phyloP scores from a whole-genome alignment of 495 filamentous ascomycete species.

The Thozetella sp. region DNA sequence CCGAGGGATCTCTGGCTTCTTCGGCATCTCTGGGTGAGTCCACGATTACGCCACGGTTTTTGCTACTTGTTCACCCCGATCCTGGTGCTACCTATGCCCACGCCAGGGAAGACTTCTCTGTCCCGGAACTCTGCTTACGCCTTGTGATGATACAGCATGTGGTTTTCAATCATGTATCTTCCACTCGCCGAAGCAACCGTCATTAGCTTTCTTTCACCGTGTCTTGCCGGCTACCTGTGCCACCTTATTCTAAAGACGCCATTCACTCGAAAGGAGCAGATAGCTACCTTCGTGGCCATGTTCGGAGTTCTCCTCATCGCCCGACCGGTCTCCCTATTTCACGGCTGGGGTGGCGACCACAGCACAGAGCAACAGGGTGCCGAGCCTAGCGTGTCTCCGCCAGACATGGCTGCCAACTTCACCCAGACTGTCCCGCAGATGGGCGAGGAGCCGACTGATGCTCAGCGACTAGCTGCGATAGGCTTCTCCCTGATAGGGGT shows the following conservation, averaged over 20 bases:
- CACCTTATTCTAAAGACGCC: conserved; percentile 74
- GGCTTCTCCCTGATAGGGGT: conserved; percentile 78
- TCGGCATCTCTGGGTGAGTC: conserved; percentile 59
- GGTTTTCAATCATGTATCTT: conserved; percentile 78
- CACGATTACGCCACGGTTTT: too few species aligned
- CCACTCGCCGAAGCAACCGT: conserved; percentile 91
- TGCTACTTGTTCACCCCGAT: conserved; percentile 18
- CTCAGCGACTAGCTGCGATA: conserved; percentile 74
- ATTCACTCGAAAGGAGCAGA: conserved; percentile 76
- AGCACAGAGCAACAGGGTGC: conserved; percentile 15
- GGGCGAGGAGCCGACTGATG: conserved; percentile 49
- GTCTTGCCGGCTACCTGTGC: conserved; percentile 81
- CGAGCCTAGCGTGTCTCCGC: conserved; percentile 10
- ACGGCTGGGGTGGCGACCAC: conserved; percentile 10
- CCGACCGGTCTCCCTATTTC: conserved; percentile 64
- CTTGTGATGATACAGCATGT: conserved; percentile 73
- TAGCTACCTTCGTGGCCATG: conserved; percentile 76
- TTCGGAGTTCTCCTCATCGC: conserved; percentile 86
- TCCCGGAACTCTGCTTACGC: conserved; percentile 1
- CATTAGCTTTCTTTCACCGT: conserved; percentile 86
- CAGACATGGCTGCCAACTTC: conserved; percentile 20
- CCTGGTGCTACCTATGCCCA: too few species aligned
- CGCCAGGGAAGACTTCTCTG: too few species aligned
- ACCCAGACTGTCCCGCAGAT: conserved; percentile 16
- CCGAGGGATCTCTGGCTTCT: conserved; percentile 77